These are phyloP conservation scores for Prillingera fragicola DNA, from an alignment of 1,284 basidiomycete genomes.

Conservation along the genomic window DNA sequence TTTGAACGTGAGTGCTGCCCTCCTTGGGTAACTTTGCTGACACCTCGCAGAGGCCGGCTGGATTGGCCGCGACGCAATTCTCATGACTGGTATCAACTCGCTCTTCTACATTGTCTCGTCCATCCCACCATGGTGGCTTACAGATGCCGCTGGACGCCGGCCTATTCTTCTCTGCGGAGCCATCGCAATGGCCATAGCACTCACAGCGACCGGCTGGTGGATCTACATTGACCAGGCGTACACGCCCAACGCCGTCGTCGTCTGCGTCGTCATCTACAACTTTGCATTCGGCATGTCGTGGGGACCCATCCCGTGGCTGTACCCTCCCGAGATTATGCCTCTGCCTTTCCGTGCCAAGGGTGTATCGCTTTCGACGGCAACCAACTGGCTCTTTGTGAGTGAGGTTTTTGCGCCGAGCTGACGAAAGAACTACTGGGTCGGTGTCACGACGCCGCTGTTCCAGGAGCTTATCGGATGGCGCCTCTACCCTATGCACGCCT, in stretches of 20 bases:
- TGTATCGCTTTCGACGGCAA: constrained; percentile 83
- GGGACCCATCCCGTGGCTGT: constrained; percentile 59
- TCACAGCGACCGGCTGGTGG: constrained; percentile 49
- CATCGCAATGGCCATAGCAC: constrained; percentile 51
- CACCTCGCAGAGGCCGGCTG: constrained; percentile 76
- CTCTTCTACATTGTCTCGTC: constrained; percentile 80
- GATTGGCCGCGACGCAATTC: constrained; percentile 91
- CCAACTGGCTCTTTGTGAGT: too few species aligned
- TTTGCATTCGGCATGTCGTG: constrained; percentile 70
- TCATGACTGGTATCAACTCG: constrained; percentile 95
- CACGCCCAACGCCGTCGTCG: constrained; percentile 83
- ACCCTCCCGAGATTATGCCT: constrained; percentile 92
- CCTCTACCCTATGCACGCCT: constrained; percentile 92
- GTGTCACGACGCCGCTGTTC: constrained; percentile 79
- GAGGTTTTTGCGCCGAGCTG: not conserved
- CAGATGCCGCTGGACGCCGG: constrained; percentile 86
- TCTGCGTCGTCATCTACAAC: constrained; percentile 89
- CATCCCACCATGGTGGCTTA: constrained; percentile 88
- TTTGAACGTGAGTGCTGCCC: constrained; percentile 63
- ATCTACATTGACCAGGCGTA: constrained; percentile 83
- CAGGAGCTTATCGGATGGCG: constrained; percentile 89
- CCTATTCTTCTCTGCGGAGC: constrained; percentile 87
- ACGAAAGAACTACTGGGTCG: constrained; percentile 56
- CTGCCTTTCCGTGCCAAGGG: constrained; percentile 86
- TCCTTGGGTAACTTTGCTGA: constrained; percentile 50